Conservation (phyloP, 2,329 filamentous ascomycete genomes). For the Zasmidium citrigriseum region DNA sequence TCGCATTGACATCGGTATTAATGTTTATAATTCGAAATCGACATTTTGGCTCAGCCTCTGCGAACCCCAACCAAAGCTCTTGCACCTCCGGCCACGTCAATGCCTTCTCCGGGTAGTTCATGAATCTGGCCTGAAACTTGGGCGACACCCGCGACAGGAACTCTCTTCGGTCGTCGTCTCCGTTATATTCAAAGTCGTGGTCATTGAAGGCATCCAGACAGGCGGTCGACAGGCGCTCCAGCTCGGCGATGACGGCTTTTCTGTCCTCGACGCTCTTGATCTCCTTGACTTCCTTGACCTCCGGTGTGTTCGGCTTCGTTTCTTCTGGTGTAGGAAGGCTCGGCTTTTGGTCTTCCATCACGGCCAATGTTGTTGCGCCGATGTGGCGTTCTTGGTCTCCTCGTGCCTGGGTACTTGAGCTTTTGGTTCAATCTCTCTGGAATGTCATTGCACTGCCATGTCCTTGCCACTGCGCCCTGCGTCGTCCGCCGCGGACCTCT, state of each 20-base stretch:
- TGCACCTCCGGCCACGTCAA: constrained; percentile 6
- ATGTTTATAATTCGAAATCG: constrained; percentile 4
- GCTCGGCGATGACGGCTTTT: no score
- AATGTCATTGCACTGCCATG: background rate
- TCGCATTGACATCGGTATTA: background rate
- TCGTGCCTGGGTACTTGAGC: no score
- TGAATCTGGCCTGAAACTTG: constrained; percentile 3
- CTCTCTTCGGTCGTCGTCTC: background rate
- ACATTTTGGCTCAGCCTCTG: background rate
- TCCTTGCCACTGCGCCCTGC: background rate
- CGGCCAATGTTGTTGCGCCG: background rate
- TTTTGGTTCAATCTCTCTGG: no score
- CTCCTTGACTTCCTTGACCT: background rate
- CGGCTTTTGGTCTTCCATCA: background rate
- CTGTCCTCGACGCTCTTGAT: no score
- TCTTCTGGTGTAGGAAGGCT: background rate
- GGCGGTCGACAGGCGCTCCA: constrained; percentile 2
- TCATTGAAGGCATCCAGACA: constrained; percentile 6
- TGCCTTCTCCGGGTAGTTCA: constrained; percentile 2
- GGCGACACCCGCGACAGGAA: constrained; percentile 3
- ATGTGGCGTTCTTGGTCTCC: background rate
- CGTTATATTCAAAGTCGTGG: constrained; percentile 2
- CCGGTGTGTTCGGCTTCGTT: background rate
- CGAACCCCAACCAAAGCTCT: constrained; percentile 1
- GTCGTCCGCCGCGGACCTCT: no score